A percentile compares a stretch with the other conserved stretches of the same genome.
These are phyloP conservation scores for Dalbergia oliveri DNA, from an alignment of 306 rosid genomes.

Conservation along the genomic window DNA sequence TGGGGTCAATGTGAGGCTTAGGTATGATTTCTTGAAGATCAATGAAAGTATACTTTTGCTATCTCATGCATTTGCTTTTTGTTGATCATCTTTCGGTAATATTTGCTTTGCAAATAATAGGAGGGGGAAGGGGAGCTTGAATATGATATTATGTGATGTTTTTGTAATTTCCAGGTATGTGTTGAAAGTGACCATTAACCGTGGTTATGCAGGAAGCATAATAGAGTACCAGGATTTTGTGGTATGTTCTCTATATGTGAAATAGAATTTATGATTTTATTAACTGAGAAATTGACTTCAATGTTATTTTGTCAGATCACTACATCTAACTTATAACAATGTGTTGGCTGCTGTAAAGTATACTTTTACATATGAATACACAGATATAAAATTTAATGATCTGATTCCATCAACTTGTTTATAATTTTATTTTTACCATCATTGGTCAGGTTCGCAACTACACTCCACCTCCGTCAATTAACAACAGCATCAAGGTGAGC, in stretches of 20 bases:
- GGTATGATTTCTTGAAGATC: conserved; percentile 63
- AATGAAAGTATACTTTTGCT: too few relatives aligned
- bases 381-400: conserved; percentile 8
- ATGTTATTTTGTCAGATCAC: conserved; percentile 29
- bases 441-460: conserved; percentile 88
- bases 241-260: conserved; percentile 58
- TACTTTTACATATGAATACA: not conserved
- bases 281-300: conserved; percentile 12
- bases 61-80: conserved; percentile 12
- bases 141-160: conserved; percentile 36
- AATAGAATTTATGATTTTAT: conserved; percentile 29
- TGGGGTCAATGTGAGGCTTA: conserved; percentile 96
- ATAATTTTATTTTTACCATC: conserved; percentile 35
- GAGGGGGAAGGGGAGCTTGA: conserved; percentile 31
- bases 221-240: conserved; percentile 93
- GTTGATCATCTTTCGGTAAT: conserved; percentile 16
- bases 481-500: conserved; percentile 98
- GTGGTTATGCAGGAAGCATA: conserved; percentile 95
- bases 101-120: conserved; percentile 29
- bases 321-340: conserved; percentile 18
- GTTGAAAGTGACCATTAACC: conserved; percentile 91
- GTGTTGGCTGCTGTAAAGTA: conserved; percentile 12
- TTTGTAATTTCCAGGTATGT: conserved; percentile 77
- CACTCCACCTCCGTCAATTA: conserved; percentile 83
- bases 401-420: conserved; percentile 14